phyloP scores from a whole-genome alignment of 2,329 filamentous ascomycete genomes.

The Paracoccidioides lutzii region DNA sequence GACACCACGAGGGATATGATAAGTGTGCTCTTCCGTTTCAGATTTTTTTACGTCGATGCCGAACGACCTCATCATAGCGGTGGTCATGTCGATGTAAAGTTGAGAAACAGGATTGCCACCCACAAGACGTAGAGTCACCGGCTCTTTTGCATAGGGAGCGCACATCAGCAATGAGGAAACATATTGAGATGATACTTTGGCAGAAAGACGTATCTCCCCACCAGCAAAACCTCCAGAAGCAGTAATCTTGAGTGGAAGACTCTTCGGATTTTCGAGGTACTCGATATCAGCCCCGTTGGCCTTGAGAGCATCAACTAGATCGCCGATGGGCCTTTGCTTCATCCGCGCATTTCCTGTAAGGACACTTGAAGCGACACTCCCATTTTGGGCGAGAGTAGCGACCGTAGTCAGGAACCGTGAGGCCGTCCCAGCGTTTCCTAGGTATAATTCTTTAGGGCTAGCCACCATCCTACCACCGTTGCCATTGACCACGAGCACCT shows the following conservation, averaged over 20 bases:
- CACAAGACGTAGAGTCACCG: slow-evolving; percentile 77
- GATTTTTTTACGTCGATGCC: slow-evolving; percentile 71
- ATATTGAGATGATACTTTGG: slow-evolving; percentile 97
- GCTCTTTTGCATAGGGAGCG: slow-evolving; percentile 87
- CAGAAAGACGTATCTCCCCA: slow-evolving; percentile 79
- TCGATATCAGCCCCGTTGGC: slow-evolving; percentile 77
- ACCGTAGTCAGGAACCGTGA: slow-evolving; percentile 92
- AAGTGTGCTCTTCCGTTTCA: slow-evolving; percentile 69
- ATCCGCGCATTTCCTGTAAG: slow-evolving; percentile 91
- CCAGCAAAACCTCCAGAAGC: slow-evolving; percentile 74
- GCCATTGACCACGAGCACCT: slow-evolving; percentile 75
- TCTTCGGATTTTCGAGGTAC: slow-evolving; percentile 71
- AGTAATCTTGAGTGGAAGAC: slow-evolving; percentile 69
- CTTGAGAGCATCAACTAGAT: slow-evolving; percentile 78
- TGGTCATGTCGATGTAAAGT: slow-evolving; percentile 97
- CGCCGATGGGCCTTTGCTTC: slow-evolving; percentile 89
- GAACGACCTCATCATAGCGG: slow-evolving; percentile 91
- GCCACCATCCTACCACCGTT: slow-evolving; percentile 78
- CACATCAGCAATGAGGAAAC: slow-evolving; percentile 96
- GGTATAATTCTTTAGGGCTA: slow-evolving; percentile 64
- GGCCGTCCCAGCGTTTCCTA: slow-evolving; percentile 92
- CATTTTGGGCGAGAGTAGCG: slow-evolving; percentile 63
- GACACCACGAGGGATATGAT: slow-evolving; percentile 73
- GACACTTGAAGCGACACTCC: slow-evolving; percentile 53
- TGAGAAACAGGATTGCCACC: slow-evolving; percentile 98